Evolutionary conservation across 768 basidiomycete species (phyloP), one percentile per base, ranked within the genome.

Genomic region (Hortiboletus campestris): DNA sequence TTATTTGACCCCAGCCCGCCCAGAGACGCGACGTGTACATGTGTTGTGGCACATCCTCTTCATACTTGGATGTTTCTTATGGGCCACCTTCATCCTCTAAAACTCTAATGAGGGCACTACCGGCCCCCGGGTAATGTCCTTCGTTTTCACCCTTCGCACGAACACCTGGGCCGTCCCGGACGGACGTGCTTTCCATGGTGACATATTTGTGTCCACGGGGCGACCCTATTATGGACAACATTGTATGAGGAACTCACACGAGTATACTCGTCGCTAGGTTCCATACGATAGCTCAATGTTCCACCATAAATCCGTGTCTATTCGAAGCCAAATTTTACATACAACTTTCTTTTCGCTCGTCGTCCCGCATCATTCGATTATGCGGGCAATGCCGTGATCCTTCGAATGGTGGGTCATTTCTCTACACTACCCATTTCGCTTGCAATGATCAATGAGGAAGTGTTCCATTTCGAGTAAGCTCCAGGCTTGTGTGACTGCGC

Each of bases 271-370:
- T 28, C 34, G 42, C 16, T 14, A 16, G 39, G 34, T 35, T 14
- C 29, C 42, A 13, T 34, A 55, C 10, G 29, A 25, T 12, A 29
- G 13, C 10, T 13, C 32, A 35, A 38, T n/a, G 19, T 44, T 45
- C 36, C 20, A 43, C 36, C 31, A 32, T 39, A 34, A 12, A 25
- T 25, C 25, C 25, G 4, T 4, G 9, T 48, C n/a, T 38, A 60
- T 60, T 55, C 36, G 25, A 60, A 49, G 44, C 47, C n/a, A 20
- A 12, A 31, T 35, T 28, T 57, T 22, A 22, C 54, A 44, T 39
- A 11, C 36, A 0, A 32, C 9, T 10, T n/a, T 38, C 31, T 35
- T 47, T 40, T 29, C 29, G 19, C 35, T 19, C 25, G 12, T 25
- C 29, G 25, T 39, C 46, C 12, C 13, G 34, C 35, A 8, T 32